Evolutionary conservation across 371 early-diverging fungal species (phyloP), one percentile per base, ranked within the genome.

Genomic region (Lichtheimia hyalospora): DNA sequence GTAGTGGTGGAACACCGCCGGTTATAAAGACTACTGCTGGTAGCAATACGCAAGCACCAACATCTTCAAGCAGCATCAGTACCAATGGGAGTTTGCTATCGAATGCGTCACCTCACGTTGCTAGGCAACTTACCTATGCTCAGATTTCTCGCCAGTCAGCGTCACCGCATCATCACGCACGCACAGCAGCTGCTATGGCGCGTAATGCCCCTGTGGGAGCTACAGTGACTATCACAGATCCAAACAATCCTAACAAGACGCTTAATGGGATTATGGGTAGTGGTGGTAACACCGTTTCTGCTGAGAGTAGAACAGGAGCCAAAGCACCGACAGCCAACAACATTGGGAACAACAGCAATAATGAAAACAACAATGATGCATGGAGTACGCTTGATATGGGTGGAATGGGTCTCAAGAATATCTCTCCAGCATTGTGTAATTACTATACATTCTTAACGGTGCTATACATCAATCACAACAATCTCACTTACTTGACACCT

Each of bases 391-490:
- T 96, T 23, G 97, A 96, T 75, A 73, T 96, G 64, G 95, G 96
- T 20, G 96, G 97, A 23, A 95, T 97, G 95, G 88, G 85, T 4
- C 82, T 96, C 27, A 89, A 90, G 66, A 92, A 89, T 52, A 73
- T 97, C 2, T 82, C 89, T 24, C 62, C 76, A 13, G 81, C 87
- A n/a, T 68, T 96, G 44, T 96, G 94, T 70, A 62, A 59, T 28
- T 97, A 94, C 69, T 34, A 34, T 10, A 58, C 68, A 0, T 96
- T 96, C 69, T 72, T 97, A 56, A 96, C 96, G 16, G 85, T 85
- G 23, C 87, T 97, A 8, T 96, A 96, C 66, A 79, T 97, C 64
- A 95, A 94, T 69, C 94, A 97, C 81, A 97, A 97, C 84, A 85
- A 89, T 63, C 76, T 97, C 49, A 82, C 88, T 48, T 84, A 81